Evolutionary conservation across 495 filamentous ascomycete genomes (phyloP).

Genomic region (Pyrenula massariospora): DNA sequence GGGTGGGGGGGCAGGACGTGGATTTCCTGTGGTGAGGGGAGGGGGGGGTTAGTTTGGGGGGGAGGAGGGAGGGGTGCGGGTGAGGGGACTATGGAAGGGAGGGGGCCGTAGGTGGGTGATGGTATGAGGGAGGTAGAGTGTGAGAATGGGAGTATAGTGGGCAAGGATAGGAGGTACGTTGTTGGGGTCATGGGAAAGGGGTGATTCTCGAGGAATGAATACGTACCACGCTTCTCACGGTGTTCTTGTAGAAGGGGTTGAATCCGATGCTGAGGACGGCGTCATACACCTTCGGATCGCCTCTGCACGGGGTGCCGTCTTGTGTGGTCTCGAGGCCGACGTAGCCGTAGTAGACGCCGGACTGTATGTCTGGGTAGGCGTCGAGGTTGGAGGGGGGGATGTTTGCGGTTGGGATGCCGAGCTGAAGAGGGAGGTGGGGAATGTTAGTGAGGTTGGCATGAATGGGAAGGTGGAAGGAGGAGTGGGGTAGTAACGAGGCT

Average conservation of each 20-base stretch:
- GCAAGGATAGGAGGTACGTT: not conserved
- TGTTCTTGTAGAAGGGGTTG: conserved; percentile 91
- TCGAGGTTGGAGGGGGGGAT: conserved; percentile 70
- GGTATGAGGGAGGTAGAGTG: not conserved
- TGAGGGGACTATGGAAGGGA: not conserved
- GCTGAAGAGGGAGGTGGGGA: conserved; percentile 24
- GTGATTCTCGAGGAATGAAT: not conserved
- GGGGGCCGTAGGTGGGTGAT: not conserved
- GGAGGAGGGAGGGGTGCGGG: not conserved
- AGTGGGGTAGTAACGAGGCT: not conserved
- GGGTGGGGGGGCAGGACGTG: conserved; percentile 61
- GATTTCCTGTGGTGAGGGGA: conserved; percentile 60
- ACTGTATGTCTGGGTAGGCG: conserved; percentile 56
- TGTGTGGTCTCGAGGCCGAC: conserved; percentile 39
- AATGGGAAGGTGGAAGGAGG: conserved; percentile 1
- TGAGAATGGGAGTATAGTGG: not conserved
- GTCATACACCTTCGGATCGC: conserved; percentile 48
- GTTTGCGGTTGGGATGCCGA: conserved; percentile 96
- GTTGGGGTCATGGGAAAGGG: not conserved
- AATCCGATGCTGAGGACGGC: conserved; percentile 95
- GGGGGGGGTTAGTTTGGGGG: conserved; percentile 1
- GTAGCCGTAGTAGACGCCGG: conserved; percentile 88
- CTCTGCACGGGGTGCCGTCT: conserved; percentile 1
- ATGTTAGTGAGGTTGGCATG: conserved; percentile 2
- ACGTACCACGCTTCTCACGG: conserved; percentile 54